These are phyloP conservation scores for Rubus parviflorus DNA, from an alignment of 306 rosid species.

Conservation along the genomic window DNA sequence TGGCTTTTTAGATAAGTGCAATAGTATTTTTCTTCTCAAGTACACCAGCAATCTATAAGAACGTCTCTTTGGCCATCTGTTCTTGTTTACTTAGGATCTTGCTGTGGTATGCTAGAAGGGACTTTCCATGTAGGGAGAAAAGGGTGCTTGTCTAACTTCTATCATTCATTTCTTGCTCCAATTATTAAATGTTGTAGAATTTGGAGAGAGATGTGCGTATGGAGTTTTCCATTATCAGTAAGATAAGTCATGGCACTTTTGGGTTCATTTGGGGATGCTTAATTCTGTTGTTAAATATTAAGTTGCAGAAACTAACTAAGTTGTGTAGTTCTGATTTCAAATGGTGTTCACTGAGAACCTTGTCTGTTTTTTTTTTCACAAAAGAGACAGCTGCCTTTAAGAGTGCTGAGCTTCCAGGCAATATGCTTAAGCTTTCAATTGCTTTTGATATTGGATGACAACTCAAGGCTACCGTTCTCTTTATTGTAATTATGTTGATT, in stretches of 20 bases:
- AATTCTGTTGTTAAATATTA: background rate
- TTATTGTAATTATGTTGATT: background rate
- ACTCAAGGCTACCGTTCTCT: background rate
- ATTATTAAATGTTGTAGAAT: background rate
- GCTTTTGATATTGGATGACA: background rate
- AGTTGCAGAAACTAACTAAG: background rate
- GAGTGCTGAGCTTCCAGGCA: background rate
- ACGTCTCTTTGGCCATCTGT: background rate
- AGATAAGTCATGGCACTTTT: constrained; percentile 9
- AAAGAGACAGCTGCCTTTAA: background rate
- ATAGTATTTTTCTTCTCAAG: background rate
- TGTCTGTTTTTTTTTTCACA: background rate
- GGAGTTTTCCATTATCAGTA: background rate
- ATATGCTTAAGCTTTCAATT: background rate
- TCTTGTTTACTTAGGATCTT: background rate
- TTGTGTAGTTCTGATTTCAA: background rate
- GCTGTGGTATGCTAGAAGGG: background rate
- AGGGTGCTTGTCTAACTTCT: background rate
- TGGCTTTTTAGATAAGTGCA: background rate
- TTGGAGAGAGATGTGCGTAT: background rate
- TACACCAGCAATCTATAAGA: background rate
- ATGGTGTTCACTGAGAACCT: background rate
- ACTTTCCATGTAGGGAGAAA: background rate
- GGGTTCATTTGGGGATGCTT: background rate
- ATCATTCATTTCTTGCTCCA: background rate